Evolutionary conservation across 2,329 filamentous ascomycete species (phyloP).

Genomic region (Cladosporium colombiae): DNA sequence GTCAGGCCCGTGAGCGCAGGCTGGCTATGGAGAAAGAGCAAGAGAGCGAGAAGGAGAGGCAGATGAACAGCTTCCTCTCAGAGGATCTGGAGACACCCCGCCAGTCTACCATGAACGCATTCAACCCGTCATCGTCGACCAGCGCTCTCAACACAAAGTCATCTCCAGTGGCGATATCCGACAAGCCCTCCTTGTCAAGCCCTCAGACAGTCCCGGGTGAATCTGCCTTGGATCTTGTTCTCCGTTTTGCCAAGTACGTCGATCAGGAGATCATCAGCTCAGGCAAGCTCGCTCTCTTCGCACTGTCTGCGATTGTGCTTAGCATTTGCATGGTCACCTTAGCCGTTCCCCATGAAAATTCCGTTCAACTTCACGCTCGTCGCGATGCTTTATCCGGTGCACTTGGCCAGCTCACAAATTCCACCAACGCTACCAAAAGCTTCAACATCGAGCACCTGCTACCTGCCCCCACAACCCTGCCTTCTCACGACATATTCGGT

Average conservation of each 20-base stretch:
- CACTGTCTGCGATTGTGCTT: neutral
- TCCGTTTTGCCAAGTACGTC: neutral
- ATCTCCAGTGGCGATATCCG: neutral
- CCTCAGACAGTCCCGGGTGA: neutral
- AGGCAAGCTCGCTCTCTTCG: neutral
- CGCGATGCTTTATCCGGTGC: constrained; percentile 19
- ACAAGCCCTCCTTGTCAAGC: neutral
- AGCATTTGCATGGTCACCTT: neutral
- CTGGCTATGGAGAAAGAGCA: constrained; percentile 19
- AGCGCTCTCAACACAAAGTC: neutral
- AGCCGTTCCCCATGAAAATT: neutral
- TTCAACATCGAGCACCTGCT: constrained; percentile 33
- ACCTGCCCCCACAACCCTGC: constrained; percentile 22
- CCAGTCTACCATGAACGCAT: constrained; percentile 30
- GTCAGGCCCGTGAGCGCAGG: constrained; percentile 1
- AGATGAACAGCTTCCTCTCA: constrained; percentile 32
- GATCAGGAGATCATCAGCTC: neutral
- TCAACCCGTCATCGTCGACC: neutral
- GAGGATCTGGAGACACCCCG: constrained; percentile 37
- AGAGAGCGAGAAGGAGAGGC: constrained; percentile 29
- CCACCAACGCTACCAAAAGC: constrained; percentile 23
- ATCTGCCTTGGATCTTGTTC: neutral
- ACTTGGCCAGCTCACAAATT: constrained; percentile 23
- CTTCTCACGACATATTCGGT: constrained; percentile 19
- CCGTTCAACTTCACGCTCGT: neutral